Evolutionary conservation across 176 grass and related monocot genomes (phyloP).

Genomic region (Triticum timopheevii): DNA sequence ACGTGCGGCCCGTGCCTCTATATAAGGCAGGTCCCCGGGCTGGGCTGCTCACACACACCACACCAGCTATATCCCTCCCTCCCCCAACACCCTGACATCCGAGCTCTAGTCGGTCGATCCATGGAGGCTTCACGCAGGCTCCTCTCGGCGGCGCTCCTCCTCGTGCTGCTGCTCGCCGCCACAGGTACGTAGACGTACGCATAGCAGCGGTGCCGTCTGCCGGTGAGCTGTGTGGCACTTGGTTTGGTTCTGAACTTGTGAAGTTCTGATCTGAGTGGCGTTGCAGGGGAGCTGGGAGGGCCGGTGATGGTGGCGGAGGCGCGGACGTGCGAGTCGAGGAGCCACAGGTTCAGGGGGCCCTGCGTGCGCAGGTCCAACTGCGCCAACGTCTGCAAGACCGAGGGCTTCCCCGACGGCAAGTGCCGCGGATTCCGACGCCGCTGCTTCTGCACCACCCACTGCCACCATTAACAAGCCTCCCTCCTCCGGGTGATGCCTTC

Average conservation of each 20-base stretch:
- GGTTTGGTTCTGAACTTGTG: background rate
- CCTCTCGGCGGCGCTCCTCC: conserved; percentile 16
- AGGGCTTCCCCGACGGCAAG: conserved; percentile 66
- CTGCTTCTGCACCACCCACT: conserved; percentile 63
- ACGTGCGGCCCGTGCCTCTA: background rate
- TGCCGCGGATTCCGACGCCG: conserved; percentile 65
- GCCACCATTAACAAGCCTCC: background rate
- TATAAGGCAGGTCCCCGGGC: background rate
- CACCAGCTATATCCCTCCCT: background rate
- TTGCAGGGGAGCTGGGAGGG: conserved; percentile 36
- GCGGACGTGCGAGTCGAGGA: conserved; percentile 60
- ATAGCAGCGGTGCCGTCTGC: too few species aligned
- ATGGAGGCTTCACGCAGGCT: conserved; percentile 32
- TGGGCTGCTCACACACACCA: background rate
- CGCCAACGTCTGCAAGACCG: conserved; percentile 66
- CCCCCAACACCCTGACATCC: background rate
- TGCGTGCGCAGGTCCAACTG: conserved; percentile 64
- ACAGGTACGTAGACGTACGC: background rate
- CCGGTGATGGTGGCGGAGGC: conserved; percentile 58
- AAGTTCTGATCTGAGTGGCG: too few species aligned
- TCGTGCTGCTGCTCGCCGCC: conserved; percentile 31
- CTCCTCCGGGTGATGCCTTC: background rate
- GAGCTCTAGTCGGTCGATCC: background rate
- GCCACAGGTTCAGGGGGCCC: conserved; percentile 62
- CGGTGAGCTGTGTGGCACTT: background rate